Base-by-base conservation (phyloP, 352 stramenopile species). In the Pelagophyceae sp. region DNA sequence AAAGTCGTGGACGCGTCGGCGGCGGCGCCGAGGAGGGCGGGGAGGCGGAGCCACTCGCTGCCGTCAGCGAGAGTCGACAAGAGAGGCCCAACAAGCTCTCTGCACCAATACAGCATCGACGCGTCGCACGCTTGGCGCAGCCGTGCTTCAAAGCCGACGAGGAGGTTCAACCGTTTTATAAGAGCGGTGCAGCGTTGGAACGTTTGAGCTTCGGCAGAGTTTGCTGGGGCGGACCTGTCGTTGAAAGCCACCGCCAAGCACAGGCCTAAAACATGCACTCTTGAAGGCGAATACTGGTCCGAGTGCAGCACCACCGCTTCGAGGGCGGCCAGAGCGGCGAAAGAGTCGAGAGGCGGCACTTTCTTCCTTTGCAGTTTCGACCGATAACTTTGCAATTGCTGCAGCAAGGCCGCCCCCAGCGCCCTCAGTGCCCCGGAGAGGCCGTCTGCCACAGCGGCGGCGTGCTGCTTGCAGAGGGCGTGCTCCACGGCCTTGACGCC, bases 101-200 rank as follows among this genome's bases (percentile, higher is more conserved):
- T 87, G 77, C 92, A 93, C 87, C 93, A 97, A 82, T 96, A 96
- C 40, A 97, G 90, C 79, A 96, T 95, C 11, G 90, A 94, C 78
- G 90, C 96, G 81, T 96, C 91, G 79, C 91, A 96, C 0, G 88
- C 90, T 54, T 83, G 85, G 27, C 86, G 82, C 63, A 97, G 89
- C 64, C 90, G 89, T 15, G 89, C 86, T 78, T 96, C 91, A 77
- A 95, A 95, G 78, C 93, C 90, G 75, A 87, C 91, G 65, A 96
- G 79, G 40, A 96, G 76, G 27, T 86, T 85, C 64, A 96, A 81
- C 65, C 82, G 79, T 65, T 80, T 78, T 0, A 87, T 61, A 64
- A 85, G 76, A 15, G 76, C 75, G 64, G 82, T 77, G 72, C 80
- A 76, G 29, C 61, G 61, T n/a, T n/a, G n/a, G n/a, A n/a, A n/a